Percentiles rank a stretch among this genome's conserved stretches.
phyloP scores from a whole-genome alignment of 2,329 filamentous ascomycete genomes.

The Colletotrichum aenigma region DNA sequence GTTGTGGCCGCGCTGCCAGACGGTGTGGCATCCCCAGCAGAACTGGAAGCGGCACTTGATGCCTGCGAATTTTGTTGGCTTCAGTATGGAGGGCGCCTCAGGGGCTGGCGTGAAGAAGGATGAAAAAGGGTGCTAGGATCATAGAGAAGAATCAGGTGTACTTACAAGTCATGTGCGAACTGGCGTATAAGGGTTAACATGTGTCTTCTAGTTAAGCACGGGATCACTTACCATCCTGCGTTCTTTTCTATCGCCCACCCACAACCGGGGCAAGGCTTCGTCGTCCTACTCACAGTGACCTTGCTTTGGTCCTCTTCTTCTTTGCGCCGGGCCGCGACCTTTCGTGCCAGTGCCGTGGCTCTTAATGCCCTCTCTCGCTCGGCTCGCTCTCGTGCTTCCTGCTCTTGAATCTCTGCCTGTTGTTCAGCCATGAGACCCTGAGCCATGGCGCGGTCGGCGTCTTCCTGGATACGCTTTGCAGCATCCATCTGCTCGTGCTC shows the following conservation, averaged over 20 bases:
- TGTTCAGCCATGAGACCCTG: slow-evolving; percentile 35
- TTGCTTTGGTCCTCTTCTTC: slow-evolving; percentile 38
- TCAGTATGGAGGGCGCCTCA: background rate
- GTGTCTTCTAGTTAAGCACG: no score
- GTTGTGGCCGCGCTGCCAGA: slow-evolving; percentile 22
- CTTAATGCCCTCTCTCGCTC: slow-evolving; percentile 29
- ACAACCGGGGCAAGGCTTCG: slow-evolving; percentile 44
- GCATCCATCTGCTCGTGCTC: slow-evolving; percentile 48
- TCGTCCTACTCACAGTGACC: slow-evolving; percentile 29
- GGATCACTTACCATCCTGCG: slow-evolving; percentile 40
- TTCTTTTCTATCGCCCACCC: slow-evolving; percentile 43
- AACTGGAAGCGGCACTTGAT: slow-evolving; percentile 37
- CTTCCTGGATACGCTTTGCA: slow-evolving; percentile 50
- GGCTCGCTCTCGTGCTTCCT: slow-evolving; percentile 25
- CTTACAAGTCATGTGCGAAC: slow-evolving; percentile 48
- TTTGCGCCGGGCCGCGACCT: slow-evolving; percentile 25
- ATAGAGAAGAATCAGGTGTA: background rate
- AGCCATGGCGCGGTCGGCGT: slow-evolving; percentile 43
- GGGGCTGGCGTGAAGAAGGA: background rate
- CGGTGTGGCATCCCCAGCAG: slow-evolving; percentile 35
- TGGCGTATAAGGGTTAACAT: slow-evolving; percentile 27
- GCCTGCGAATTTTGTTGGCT: slow-evolving; percentile 27
- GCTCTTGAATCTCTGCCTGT: slow-evolving; percentile 26
- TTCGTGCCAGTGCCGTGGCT: slow-evolving; percentile 24
- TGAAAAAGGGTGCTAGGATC: background rate